phyloP scores from a whole-genome alignment of 768 basidiomycete genomes.

The Rickenella mellea region DNA sequence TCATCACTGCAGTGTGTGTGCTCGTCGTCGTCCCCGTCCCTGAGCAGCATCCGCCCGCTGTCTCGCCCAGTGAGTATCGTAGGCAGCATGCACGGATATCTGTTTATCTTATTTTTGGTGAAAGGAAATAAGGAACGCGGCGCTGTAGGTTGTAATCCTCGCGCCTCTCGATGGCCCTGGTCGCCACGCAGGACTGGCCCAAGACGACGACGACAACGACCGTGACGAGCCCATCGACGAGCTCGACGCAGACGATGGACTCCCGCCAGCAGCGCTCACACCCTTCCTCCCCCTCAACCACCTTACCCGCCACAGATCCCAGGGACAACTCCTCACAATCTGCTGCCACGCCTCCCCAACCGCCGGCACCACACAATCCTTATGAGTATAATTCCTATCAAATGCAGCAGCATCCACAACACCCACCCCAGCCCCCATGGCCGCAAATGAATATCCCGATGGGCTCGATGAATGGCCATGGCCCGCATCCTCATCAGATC shows the following conservation, averaged over 20 bases:
- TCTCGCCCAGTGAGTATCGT: too few relatives aligned
- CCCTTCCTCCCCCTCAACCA: background rate
- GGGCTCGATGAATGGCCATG: background rate
- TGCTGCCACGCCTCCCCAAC: background rate
- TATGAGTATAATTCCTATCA: background rate
- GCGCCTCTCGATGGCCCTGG: conserved; percentile 2
- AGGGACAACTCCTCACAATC: background rate
- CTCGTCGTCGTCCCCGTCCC: too few relatives aligned
- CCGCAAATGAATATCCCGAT: background rate
- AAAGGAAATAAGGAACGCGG: too few relatives aligned
- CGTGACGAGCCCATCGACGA: too few relatives aligned
- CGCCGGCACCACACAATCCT: background rate
- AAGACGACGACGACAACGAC: too few relatives aligned
- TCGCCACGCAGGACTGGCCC: conserved; percentile 1
- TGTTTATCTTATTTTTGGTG: too few relatives aligned
- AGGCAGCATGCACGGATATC: too few relatives aligned
- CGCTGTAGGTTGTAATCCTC: too few relatives aligned
- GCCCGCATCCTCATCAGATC: background rate
- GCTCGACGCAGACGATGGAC: too few relatives aligned
- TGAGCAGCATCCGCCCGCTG: too few relatives aligned
- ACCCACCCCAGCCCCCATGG: background rate
- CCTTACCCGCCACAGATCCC: too few relatives aligned
- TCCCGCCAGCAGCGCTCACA: background rate
- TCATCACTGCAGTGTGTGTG: too few relatives aligned
- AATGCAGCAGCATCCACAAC: background rate